A percentile compares a stretch with the other conserved stretches of the same genome.
These are phyloP conservation scores for Mycosphaerelloides madeirae DNA, from an alignment of 2,329 filamentous ascomycete genomes.

Conservation along the genomic window DNA sequence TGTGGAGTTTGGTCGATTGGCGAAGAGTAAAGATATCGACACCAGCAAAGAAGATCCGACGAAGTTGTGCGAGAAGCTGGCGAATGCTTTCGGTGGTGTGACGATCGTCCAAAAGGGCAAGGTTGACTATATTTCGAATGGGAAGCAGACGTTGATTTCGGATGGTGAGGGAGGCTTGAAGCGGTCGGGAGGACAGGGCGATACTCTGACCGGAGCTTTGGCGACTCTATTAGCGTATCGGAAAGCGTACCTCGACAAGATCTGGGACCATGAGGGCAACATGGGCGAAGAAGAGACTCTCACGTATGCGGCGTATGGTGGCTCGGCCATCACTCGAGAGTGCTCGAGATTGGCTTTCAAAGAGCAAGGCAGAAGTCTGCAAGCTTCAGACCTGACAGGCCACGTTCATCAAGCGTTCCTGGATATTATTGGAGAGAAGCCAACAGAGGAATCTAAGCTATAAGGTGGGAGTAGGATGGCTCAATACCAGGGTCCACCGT, in stretches of 20 bases:
- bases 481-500: no score
- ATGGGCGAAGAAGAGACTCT: conserved; percentile 58
- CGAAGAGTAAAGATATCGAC: conserved; percentile 68
- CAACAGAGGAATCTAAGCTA: conserved; percentile 24
- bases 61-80: conserved; percentile 63
- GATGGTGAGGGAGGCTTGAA: conserved; percentile 80
- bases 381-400: conserved; percentile 88
- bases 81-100: conserved; percentile 75
- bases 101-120: conserved; percentile 86
- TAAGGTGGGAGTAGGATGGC: conserved; percentile 2
- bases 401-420: conserved; percentile 80
- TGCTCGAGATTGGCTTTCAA: conserved; percentile 82
- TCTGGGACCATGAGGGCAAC: conserved; percentile 63
- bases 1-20: conserved; percentile 81
- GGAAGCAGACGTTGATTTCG: conserved; percentile 66
- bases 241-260: conserved; percentile 73
- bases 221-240: conserved; percentile 88
- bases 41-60: conserved; percentile 45
- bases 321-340: conserved; percentile 81
- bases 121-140: conserved; percentile 79
- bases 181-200: conserved; percentile 88
- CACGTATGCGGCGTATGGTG: conserved; percentile 77
- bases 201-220: conserved; percentile 85
- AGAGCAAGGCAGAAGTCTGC: conserved; percentile 79
- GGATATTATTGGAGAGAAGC: conserved; percentile 67